Evolutionary conservation across 2,329 filamentous ascomycete genomes (phyloP).

Genomic region (Lachnellula hyalina): DNA sequence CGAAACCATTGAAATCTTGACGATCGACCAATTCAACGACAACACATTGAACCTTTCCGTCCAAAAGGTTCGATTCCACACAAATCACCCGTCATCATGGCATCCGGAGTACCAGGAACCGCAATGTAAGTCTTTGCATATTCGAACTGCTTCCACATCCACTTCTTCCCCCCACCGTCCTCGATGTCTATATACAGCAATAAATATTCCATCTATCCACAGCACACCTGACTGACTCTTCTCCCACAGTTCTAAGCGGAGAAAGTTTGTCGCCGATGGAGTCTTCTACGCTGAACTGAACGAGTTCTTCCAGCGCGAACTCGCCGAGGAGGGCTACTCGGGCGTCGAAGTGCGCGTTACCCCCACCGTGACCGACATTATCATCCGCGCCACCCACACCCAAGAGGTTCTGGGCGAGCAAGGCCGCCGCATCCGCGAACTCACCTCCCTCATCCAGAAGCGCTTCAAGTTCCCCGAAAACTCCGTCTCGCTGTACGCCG

Average conservation of each 20-base stretch:
- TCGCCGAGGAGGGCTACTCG: constrained; percentile 99
- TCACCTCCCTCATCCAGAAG: constrained; percentile 99
- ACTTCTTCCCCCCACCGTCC: not conserved
- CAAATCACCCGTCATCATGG: constrained; percentile 32
- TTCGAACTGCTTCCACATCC: no score
- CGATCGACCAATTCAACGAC: constrained; percentile 26
- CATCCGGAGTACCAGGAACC: constrained; percentile 33
- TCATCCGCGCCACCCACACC: constrained; percentile 99
- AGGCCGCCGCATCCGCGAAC: constrained; percentile 98
- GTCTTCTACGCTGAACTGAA: constrained; percentile 99
- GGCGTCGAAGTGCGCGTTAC: constrained; percentile 99
- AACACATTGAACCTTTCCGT: constrained; percentile 18
- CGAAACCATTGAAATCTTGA: constrained; percentile 5
- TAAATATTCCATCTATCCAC: not conserved
- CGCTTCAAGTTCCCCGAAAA: constrained; percentile 99
- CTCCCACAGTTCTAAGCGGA: constrained; percentile 70
- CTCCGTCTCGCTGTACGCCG: constrained; percentile 98
- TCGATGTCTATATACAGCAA: not conserved
- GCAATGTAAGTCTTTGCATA: constrained; percentile 30
- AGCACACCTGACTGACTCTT: not conserved
- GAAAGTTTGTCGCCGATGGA: constrained; percentile 96
- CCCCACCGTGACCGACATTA: constrained; percentile 99
- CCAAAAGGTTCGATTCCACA: constrained; percentile 26
- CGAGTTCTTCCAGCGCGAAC: constrained; percentile 99
- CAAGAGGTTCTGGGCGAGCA: constrained; percentile 99